phyloP scores from a whole-genome alignment of 352 stramenopile genomes.

The Globisporangium canariense region DNA sequence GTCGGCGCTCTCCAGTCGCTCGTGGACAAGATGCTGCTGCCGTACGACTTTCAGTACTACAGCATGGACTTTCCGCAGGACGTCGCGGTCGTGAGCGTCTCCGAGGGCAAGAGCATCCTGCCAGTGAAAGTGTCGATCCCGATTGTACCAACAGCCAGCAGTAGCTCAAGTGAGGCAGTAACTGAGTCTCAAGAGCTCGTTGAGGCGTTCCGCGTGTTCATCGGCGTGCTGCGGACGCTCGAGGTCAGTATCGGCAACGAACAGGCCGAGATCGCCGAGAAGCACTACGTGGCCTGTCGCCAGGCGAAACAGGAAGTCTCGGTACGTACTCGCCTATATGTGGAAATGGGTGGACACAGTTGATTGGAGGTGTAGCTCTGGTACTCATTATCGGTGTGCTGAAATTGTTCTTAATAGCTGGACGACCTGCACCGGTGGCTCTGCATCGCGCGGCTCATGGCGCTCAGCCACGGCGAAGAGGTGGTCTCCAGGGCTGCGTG shows the following conservation, averaged over 20 bases:
- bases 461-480: constrained; percentile 59
- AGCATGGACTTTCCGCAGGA: constrained; percentile 83
- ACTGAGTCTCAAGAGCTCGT: constrained; percentile 23
- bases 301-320: constrained; percentile 66
- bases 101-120: constrained; percentile 69
- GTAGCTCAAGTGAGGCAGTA: background rate
- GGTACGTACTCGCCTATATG: constrained; percentile 30
- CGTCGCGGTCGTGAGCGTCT: constrained; percentile 61
- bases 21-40: constrained; percentile 70
- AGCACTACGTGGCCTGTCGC: constrained; percentile 72
- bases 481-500: constrained; percentile 43
- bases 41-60: constrained; percentile 86
- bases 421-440: constrained; percentile 81
- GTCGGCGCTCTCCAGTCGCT: constrained; percentile 66
- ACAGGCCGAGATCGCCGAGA: constrained; percentile 70
- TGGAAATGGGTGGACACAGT: background rate
- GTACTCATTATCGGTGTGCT: background rate
- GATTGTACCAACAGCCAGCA: constrained; percentile 10
- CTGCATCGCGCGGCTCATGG: constrained; percentile 62
- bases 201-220: constrained; percentile 65
- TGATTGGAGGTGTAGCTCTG: background rate
- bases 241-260: constrained; percentile 66
- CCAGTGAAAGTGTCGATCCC: constrained; percentile 56
- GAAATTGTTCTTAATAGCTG: constrained; percentile 27
- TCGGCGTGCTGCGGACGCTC: constrained; percentile 53